Percentiles rank a stretch among this genome's conserved stretches.
phyloP scores from a whole-genome alignment of 441 rosid genomes.

The Pelargonium myrrhifolium region DNA sequence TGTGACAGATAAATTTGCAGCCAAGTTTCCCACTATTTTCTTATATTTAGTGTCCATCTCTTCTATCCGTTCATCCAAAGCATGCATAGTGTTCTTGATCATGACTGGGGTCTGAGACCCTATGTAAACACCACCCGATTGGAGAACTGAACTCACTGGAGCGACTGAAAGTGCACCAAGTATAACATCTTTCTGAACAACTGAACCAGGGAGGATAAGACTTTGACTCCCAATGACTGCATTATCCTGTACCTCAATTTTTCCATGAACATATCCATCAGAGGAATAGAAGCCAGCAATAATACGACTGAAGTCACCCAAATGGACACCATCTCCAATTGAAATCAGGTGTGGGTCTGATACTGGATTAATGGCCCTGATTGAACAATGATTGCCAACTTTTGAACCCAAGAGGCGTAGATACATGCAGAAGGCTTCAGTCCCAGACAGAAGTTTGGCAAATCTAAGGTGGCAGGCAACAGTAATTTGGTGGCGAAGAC shows the following conservation, averaged over 20 bases:
- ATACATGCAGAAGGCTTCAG: slow-evolving; percentile 58
- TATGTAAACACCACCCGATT: slow-evolving; percentile 49
- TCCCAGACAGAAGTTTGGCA: slow-evolving; percentile 59
- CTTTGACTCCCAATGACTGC: slow-evolving; percentile 68
- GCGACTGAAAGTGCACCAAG: slow-evolving; percentile 67
- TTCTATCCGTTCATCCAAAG: slow-evolving; percentile 64
- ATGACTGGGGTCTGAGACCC: slow-evolving; percentile 53
- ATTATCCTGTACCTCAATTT: slow-evolving; percentile 43
- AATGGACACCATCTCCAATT: slow-evolving; percentile 54
- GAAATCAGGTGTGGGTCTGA: slow-evolving; percentile 44
- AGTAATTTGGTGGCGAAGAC: slow-evolving; percentile 46
- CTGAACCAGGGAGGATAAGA: slow-evolving; percentile 50
- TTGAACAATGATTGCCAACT: slow-evolving; percentile 54
- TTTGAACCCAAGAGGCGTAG: slow-evolving; percentile 49
- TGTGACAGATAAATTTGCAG: slow-evolving; percentile 55
- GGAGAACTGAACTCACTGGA: slow-evolving; percentile 50
- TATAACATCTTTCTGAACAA: slow-evolving; percentile 42
- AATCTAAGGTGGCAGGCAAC: slow-evolving; percentile 59
- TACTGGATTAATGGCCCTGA: slow-evolving; percentile 60
- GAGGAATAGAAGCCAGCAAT: slow-evolving; percentile 41
- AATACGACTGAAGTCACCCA: slow-evolving; percentile 60
- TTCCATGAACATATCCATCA: slow-evolving; percentile 31
- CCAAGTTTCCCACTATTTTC: slow-evolving; percentile 55
- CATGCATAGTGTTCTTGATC: slow-evolving; percentile 59
- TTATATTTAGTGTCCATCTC: slow-evolving; percentile 62